These are phyloP conservation scores for Microbotryomycetes sp. DNA, from an alignment of 1,284 basidiomycete species.

Conservation along the genomic window DNA sequence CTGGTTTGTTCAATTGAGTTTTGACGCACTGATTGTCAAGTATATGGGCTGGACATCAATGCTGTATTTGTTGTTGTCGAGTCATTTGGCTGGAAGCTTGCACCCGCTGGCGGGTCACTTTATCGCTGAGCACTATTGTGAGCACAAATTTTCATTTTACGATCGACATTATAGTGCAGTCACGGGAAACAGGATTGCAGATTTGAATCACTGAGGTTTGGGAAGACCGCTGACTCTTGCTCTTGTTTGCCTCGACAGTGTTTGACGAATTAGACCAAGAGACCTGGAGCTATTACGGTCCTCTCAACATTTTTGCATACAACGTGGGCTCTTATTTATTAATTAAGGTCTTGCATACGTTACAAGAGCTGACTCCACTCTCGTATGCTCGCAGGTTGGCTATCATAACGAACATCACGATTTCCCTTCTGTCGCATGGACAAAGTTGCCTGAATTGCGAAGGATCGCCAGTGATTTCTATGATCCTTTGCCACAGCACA, in stretches of 20 bases:
- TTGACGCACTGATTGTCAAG: slow-evolving; percentile 63
- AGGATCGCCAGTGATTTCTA: slow-evolving; percentile 88
- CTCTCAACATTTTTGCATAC: slow-evolving; percentile 84
- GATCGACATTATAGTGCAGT: background rate
- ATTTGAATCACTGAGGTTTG: slow-evolving; percentile 24
- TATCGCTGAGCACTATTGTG: slow-evolving; percentile 66
- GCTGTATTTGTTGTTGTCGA: slow-evolving; percentile 76
- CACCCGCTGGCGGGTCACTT: slow-evolving; percentile 97
- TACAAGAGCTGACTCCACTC: slow-evolving; percentile 1
- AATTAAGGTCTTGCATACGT: slow-evolving; percentile 1
- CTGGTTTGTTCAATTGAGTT: slow-evolving; percentile 59
- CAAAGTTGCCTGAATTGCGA: slow-evolving; percentile 75
- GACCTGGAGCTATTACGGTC: slow-evolving; percentile 95
- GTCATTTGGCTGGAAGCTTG: slow-evolving; percentile 90
- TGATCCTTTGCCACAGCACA: slow-evolving; percentile 75
- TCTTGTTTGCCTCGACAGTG: slow-evolving; percentile 40
- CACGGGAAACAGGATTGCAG: background rate
- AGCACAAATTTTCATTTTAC: too few species aligned
- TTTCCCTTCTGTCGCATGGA: slow-evolving; percentile 92
- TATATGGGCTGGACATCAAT: slow-evolving; percentile 60
- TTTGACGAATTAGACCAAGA: slow-evolving; percentile 85
- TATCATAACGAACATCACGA: slow-evolving; percentile 99
- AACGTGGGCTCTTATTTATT: slow-evolving; percentile 56
- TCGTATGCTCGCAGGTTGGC: slow-evolving; percentile 58
- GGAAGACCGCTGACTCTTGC: background rate